Base-by-base conservation (phyloP, 129 eudicot genomes). In the Calendula officinalis region DNA sequence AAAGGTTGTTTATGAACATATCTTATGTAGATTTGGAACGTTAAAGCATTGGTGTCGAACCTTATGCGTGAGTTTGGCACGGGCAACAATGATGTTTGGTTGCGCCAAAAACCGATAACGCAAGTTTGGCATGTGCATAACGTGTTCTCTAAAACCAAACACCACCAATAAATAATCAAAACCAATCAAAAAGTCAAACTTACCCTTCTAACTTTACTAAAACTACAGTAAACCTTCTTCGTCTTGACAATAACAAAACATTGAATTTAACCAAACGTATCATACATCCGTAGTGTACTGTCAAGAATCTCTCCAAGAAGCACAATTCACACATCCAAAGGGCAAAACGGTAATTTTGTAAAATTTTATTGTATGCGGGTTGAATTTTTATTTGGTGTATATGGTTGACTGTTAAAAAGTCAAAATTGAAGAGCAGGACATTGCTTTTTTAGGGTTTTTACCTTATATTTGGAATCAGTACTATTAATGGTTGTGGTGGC, bases 381-480 rank as follows among this genome's bases (percentile, higher is more conserved):
- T 2, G 12, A 7, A 43, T 43, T 42, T 7, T 6, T 42, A 42
- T 42, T 42, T 1, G 6, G 1, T 4, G 13, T 11, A 2, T 3
- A 4, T 3, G 4, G 50, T 9, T 45, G 50, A 45, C 50, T 4
- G 49, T 66, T 22, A 34, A 49, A 65, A 65, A 37, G 70, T 66
- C 71, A 66, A 66, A 66, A 66, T 66, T 15, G 47, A 39, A 51
- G 35, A 49, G 64, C 30, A 42, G 45, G 43, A 68, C 43, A 44
- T 8, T 3, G 32, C 4, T 14, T 33, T 55, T 15, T 56, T 68
- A 69, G 74, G 74, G 74, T 69, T 69, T 69, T 55, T 56, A 55
- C 56, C 44, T 68, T 57, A 47, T 45, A 47, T 45, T 56, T 58
- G 17, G 66, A 69, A 39, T 67, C 62, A 27, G 42, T 53, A 53